A percentile compares a stretch with the other conserved stretches of the same genome.
Evolutionary conservation across 768 basidiomycete species (phyloP).

Genomic region (Tephrocybe sp.): DNA sequence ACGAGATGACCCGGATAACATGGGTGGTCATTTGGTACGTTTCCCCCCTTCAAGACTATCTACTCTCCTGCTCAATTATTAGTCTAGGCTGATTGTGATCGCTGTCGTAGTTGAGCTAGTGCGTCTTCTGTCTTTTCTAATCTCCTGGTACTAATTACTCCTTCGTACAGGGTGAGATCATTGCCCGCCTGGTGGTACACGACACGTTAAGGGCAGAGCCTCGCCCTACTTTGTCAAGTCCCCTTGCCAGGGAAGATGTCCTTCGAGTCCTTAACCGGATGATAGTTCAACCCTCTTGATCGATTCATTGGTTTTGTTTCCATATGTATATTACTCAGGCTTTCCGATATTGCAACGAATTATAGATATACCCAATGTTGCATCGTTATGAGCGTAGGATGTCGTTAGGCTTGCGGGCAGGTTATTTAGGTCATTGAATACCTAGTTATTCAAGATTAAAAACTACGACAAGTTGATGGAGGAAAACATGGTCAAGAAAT

Average conservation of each 20-base stretch:
- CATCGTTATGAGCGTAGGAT: too few relatives aligned
- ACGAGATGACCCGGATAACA: constrained; percentile 89
- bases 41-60: constrained; percentile 16
- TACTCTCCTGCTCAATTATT: constrained; percentile 20
- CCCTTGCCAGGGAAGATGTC: constrained; percentile 37
- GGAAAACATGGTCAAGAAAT: too few relatives aligned
- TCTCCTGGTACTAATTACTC: neutral
- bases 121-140: constrained; percentile 23
- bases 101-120: constrained; percentile 89
- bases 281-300: constrained; percentile 23
- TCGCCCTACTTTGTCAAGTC: constrained; percentile 8
- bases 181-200: constrained; percentile 76
- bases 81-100: constrained; percentile 85
- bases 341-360: too few relatives aligned
- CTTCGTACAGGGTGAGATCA: constrained; percentile 82
- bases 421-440: too few relatives aligned
- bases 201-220: constrained; percentile 38
- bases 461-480: too few relatives aligned
- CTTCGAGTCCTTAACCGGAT: constrained; percentile 43
- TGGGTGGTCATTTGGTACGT: constrained; percentile 48
- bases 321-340: too few relatives aligned
- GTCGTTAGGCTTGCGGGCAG: too few relatives aligned
- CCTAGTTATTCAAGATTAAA: too few relatives aligned
- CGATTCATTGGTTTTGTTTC: neutral
- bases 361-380: too few relatives aligned